Percentiles rank a stretch among this genome's conserved stretches.
These are phyloP conservation scores for Caloboletus inedulis DNA, from an alignment of 1,284 basidiomycete species.

Conservation along the genomic window DNA sequence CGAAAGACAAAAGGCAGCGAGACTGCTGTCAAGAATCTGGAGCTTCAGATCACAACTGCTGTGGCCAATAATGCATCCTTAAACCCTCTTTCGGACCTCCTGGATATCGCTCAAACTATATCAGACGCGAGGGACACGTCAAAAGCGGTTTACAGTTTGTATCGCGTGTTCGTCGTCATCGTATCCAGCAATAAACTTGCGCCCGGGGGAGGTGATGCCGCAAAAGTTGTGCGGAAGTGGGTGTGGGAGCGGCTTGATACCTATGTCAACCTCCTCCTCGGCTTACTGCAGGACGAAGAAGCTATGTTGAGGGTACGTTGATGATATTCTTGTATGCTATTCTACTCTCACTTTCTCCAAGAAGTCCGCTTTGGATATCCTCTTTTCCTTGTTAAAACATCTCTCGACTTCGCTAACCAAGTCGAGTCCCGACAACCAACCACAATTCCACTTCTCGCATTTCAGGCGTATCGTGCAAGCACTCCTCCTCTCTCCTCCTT, in stretches of 20 bases:
- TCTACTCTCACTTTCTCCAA: constrained; percentile 31
- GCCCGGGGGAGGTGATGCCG: constrained; percentile 47
- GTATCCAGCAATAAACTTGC: constrained; percentile 59
- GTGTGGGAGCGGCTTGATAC: constrained; percentile 65
- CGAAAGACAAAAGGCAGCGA: constrained; percentile 43
- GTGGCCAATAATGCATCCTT: constrained; percentile 58
- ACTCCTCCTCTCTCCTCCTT: constrained; percentile 61
- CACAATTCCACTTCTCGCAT: constrained; percentile 68
- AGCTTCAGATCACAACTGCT: constrained; percentile 50
- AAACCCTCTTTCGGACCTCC: constrained; percentile 77
- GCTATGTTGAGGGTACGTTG: constrained; percentile 52
- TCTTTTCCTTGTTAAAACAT: constrained; percentile 79
- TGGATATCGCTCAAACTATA: constrained; percentile 50
- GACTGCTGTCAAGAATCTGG: constrained; percentile 44
- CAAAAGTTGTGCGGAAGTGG: constrained; percentile 72
- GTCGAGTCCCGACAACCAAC: constrained; percentile 36
- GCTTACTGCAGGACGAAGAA: constrained; percentile 73
- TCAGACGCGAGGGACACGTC: constrained; percentile 56
- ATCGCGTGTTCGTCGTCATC: constrained; percentile 73
- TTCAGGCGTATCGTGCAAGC: constrained; percentile 64
- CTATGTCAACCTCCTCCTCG: constrained; percentile 66
- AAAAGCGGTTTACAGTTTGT: constrained; percentile 79
- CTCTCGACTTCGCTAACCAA: constrained; percentile 65
- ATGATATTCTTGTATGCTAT: neutral
- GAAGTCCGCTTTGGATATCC: constrained; percentile 73